Conservation (phyloP, 1,284 basidiomycete species). For the Filobasidium uniguttulatum region DNA sequence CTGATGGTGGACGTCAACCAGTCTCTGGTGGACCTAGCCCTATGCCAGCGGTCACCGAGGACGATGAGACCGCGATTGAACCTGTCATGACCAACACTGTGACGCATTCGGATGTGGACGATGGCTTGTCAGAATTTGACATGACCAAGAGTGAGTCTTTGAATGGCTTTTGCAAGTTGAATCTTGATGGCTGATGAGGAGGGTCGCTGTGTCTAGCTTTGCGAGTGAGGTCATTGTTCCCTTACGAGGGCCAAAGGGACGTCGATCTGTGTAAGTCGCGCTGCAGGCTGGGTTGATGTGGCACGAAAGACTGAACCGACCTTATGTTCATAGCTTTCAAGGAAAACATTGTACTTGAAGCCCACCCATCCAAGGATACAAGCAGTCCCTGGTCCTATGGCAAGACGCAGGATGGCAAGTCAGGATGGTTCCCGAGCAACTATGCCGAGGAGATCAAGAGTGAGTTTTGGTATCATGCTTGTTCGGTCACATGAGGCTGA, state of each 20-base stretch:
- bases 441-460: constrained; percentile 66
- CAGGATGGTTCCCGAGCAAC: constrained; percentile 80
- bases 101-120: constrained; percentile 37
- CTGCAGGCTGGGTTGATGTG: background rate
- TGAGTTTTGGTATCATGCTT: constrained; percentile 36
- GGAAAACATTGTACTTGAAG: constrained; percentile 64
- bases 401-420: constrained; percentile 51
- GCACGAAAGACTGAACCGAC: background rate
- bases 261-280: constrained; percentile 63
- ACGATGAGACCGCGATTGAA: constrained; percentile 43
- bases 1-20: constrained; percentile 43
- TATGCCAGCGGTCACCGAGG: constrained; percentile 47
- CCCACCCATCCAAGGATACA: constrained; percentile 70
- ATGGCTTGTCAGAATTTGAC: constrained; percentile 66
- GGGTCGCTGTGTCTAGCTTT: constrained; percentile 41
- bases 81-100: constrained; percentile 21
- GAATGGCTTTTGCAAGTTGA: background rate
- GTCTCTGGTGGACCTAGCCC: constrained; percentile 35
- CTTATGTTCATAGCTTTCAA: constrained; percentile 50
- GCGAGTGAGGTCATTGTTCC: constrained; percentile 63
- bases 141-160: constrained; percentile 39
- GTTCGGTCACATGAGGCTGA: background rate
- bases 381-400: constrained; percentile 75
- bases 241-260: constrained; percentile 67
- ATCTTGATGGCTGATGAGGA: background rate